These are phyloP conservation scores for Neospora caninum DNA, from an alignment of 169 alveolate genomes.

Conservation along the genomic window DNA sequence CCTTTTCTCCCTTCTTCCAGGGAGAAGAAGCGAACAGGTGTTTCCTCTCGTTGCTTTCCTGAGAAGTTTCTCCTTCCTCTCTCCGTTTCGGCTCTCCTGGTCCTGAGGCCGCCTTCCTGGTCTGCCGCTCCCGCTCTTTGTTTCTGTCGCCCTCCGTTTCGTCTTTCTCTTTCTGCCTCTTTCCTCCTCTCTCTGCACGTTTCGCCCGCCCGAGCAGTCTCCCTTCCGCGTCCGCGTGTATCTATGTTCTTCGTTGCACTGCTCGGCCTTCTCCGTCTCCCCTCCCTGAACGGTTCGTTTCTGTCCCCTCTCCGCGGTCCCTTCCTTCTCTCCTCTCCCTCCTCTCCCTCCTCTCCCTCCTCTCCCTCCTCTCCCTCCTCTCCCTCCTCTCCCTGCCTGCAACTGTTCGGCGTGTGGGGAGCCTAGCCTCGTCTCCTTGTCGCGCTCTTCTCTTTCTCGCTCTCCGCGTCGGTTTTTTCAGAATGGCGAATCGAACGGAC, in stretches of 20 bases:
- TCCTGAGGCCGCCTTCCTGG: too few relatives aligned
- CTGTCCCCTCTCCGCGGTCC: neutral
- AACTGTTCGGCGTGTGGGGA: too few relatives aligned
- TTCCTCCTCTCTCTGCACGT: too few relatives aligned
- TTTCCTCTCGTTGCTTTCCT: too few relatives aligned
- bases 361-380: neutral
- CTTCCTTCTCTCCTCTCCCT: neutral
- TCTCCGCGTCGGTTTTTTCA: neutral
- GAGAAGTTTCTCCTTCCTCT: neutral
- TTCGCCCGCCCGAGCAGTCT: too few relatives aligned
- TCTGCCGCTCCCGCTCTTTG: too few relatives aligned
- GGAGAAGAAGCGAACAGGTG: too few relatives aligned
- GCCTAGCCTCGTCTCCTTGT: neutral
- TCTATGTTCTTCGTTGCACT: too few relatives aligned
- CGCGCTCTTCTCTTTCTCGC: neutral
- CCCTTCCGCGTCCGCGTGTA: too few relatives aligned
- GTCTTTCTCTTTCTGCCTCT: too few relatives aligned
- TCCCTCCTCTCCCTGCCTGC: neutral
- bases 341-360: neutral
- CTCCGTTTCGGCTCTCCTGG: neutral
- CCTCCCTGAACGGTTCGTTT: neutral
- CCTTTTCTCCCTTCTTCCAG: too few relatives aligned
- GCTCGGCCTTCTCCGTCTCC: neutral
- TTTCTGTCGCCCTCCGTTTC: too few relatives aligned
- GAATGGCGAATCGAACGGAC: conserved; percentile 91